Evolutionary conservation across 257 asterid species (phyloP).

Genomic region (Ilex aquifolium): DNA sequence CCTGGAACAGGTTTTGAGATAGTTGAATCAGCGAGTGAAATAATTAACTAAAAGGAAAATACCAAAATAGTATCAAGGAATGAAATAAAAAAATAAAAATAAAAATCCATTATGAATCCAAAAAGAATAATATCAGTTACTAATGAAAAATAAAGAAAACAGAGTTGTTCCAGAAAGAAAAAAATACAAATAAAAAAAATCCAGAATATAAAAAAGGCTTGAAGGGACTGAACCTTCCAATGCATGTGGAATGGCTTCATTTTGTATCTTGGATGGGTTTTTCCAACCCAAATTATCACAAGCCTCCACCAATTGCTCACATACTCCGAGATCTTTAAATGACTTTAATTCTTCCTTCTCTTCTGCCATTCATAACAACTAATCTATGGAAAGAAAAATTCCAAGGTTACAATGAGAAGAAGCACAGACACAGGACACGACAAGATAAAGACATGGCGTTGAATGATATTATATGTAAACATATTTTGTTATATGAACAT

Average conservation of each 20-base stretch:
- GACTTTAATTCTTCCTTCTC: constrained; percentile 27
- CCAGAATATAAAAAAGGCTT: background rate
- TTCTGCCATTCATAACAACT: constrained; percentile 11
- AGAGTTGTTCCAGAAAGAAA: background rate
- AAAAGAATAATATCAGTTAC: background rate
- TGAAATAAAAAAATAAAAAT: background rate
- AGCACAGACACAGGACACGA: no score
- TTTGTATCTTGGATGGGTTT: constrained; percentile 62
- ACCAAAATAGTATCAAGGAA: background rate
- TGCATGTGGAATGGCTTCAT: constrained; percentile 69
- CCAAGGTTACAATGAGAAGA: no score
- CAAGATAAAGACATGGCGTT: no score
- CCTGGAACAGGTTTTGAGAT: constrained; percentile 19
- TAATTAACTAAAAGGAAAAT: background rate
- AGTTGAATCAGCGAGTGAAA: background rate
- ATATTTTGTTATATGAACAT: no score
- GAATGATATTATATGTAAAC: no score
- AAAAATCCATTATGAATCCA: background rate
- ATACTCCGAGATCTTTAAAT: constrained; percentile 79
- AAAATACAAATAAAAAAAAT: no score
- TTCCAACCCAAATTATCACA: constrained; percentile 79
- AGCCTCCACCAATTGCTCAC: constrained; percentile 56
- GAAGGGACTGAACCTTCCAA: constrained; percentile 31
- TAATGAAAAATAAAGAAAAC: background rate
- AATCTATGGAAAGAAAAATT: background rate